Base-by-base conservation (phyloP, 176 grass and related monocot genomes). In the Puccinellia tenuiflora region DNA sequence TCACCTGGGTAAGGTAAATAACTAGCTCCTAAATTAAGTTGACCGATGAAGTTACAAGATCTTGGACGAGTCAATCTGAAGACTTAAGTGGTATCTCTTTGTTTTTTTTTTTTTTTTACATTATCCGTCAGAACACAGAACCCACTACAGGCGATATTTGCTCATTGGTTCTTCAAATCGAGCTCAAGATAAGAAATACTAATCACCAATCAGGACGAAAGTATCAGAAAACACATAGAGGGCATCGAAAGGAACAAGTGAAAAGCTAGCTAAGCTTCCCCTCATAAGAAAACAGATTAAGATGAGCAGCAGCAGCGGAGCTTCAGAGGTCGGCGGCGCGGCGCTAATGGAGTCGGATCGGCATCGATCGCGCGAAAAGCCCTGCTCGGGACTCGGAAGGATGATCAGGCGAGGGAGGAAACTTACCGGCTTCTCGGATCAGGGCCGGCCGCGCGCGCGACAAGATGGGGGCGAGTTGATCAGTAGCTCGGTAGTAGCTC, bases 371-470 rank as follows among this genome's bases (percentile, higher is more conserved):
- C 33, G 3, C 26, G 24, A 35, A 22, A 71, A 34, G 7, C 14
- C 40, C 34, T 53, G 78, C 52, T 52, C 52, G 25, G 31, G 16
- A 15, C 51, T 55, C 75, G 45, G 35, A 74, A 47, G 35, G 30
- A 30, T 64, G 43, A 66, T 55, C 20, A 47, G 65, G 69, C 9
- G 63, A 77, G 78, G 14, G 47, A 30, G 83, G 14, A 18, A 63
- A 28, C 83, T 82, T 35, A 90, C 88, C 52, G 76, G 34, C 43
- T 72, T n/a, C 15, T 20, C 71, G 79, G 88, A 86, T 90, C 83
- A 60, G 68, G 24, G 71, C 31, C 9, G 33, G 48, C 31, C 42
- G 30, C 17, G 53, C 60, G 82, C 60, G 87, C 87, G 88, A 43
- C 52, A 51, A 47, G 78, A 56, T 1, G 42, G 68, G 68, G 69